phyloP scores from a whole-genome alignment of 345 rosid species.

The Eucalyptus rudis region DNA sequence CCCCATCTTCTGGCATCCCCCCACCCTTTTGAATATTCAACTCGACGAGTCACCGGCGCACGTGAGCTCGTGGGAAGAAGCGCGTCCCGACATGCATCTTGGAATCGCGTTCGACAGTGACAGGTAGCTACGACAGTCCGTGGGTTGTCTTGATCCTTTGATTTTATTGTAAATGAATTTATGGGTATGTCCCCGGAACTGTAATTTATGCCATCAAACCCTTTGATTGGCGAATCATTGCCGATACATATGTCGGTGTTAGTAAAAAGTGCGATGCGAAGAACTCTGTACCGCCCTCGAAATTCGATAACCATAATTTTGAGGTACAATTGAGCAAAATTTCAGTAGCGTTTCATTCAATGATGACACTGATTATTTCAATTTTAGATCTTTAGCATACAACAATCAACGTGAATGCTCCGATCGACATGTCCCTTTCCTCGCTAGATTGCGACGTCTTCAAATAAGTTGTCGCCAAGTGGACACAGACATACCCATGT shows the following conservation, averaged over 20 bases:
- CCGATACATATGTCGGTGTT: neutral
- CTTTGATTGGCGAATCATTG: neutral
- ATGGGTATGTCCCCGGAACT: neutral
- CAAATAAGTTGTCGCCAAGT: neutral
- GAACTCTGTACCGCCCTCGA: neutral
- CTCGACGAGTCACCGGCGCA: neutral
- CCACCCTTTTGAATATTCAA: neutral
- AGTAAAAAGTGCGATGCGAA: neutral
- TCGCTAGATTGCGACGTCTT: neutral
- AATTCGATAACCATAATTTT: neutral
- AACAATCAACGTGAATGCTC: neutral
- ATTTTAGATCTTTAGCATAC: neutral
- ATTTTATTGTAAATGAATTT: neutral
- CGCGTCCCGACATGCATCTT: neutral
- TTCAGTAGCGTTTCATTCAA: neutral
- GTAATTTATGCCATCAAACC: neutral
- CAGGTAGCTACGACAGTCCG: neutral
- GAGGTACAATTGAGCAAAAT: neutral
- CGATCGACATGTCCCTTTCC: neutral
- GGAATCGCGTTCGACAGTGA: neutral
- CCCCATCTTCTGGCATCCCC: neutral
- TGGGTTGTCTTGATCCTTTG: neutral
- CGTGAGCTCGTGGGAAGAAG: neutral
- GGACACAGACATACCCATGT: neutral
- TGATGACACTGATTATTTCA: neutral